A percentile compares a stretch with the other conserved stretches of the same genome.
phyloP scores from a whole-genome alignment of 768 basidiomycete species.

The Tulasnella sp. region DNA sequence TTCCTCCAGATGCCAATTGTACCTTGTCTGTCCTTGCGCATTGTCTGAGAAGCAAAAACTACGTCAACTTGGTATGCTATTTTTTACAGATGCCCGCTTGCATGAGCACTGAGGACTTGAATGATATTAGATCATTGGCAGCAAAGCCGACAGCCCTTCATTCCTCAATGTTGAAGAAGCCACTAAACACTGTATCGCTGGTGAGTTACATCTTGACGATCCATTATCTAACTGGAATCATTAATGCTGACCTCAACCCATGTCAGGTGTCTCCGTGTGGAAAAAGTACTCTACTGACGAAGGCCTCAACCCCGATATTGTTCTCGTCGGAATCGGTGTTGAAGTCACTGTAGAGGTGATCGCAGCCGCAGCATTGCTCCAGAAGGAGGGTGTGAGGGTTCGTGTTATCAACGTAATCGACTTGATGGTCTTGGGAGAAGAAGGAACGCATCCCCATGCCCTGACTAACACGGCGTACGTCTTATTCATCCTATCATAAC shows the following conservation, averaged over 20 bases:
- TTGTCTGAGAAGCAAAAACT: constrained; percentile 72
- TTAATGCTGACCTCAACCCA: not conserved
- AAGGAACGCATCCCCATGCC: constrained; percentile 66
- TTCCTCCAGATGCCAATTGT: constrained; percentile 85
- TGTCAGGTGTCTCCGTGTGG: constrained; percentile 70
- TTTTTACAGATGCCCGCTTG: not conserved
- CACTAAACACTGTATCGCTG: constrained; percentile 28
- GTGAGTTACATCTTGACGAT: constrained; percentile 26
- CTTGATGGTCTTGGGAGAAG: constrained; percentile 62
- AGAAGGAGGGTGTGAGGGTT: constrained; percentile 51
- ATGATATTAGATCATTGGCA: constrained; percentile 52
- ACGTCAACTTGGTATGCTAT: constrained; percentile 44
- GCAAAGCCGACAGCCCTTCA: constrained; percentile 70
- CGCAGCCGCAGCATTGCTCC: constrained; percentile 68
- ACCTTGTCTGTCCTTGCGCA: constrained; percentile 74
- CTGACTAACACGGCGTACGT: constrained; percentile 33
- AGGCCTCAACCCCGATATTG: constrained; percentile 63
- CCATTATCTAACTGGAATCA: not conserved
- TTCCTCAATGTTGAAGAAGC: constrained; percentile 70
- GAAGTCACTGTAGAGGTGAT: constrained; percentile 85
- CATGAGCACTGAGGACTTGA: not conserved
- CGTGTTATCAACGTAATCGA: constrained; percentile 82
- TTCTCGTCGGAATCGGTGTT: constrained; percentile 76
- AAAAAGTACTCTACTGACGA: constrained; percentile 64
- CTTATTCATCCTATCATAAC: not conserved